Evolutionary conservation across 768 basidiomycete species (phyloP), one percentile per base, ranked within the genome.

Genomic region (Strobilomyces confusus): DNA sequence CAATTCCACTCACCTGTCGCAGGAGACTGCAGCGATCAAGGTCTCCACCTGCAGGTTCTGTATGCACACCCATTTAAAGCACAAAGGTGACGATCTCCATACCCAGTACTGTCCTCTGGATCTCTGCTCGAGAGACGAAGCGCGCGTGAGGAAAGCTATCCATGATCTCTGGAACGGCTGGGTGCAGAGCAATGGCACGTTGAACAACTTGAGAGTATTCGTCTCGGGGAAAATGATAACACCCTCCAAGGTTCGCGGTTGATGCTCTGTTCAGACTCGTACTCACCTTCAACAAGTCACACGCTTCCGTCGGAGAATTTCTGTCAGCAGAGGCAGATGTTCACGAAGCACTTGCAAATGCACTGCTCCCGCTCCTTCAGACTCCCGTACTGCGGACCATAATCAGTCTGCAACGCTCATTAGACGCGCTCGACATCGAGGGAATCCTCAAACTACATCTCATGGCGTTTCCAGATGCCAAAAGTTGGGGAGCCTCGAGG

Each of bases 121-220:
- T 70, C 75, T 99, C 20, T 98, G 83, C 69, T 95, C 94, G 15
- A 75, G 76, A 2, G 79, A 91, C 22, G 69, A 77, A 45, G 48
- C 33, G n/a, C 81, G 94, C 9, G 67, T 91, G 29, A 64, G 56
- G n/a, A 75, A 72, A 13, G 93, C 92, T 3, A 64, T 98, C n/a
- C 65, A 73, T 45, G 72, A 70, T 30, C 77, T 98, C 26, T 92
- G 88, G 87, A 71, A 80, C 34, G 75, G 76, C 2, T 98, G 95
- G 95, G 55, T 72, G 29, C 67, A 67, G 15, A 86, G 80, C 51
- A 69, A 81, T 20, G 91, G 88, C 17, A 66, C 75, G 22, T 70
- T 81, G 34, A 98, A 97, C 70, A 98, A 92, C 65, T 76, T 95
- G 63, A 83, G 84, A 57, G 68, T 98, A 12, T 98, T 95, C 61